phyloP scores from a whole-genome alignment of 164 flowering plant species.

The grape (Vitis vinifera) region DNA sequence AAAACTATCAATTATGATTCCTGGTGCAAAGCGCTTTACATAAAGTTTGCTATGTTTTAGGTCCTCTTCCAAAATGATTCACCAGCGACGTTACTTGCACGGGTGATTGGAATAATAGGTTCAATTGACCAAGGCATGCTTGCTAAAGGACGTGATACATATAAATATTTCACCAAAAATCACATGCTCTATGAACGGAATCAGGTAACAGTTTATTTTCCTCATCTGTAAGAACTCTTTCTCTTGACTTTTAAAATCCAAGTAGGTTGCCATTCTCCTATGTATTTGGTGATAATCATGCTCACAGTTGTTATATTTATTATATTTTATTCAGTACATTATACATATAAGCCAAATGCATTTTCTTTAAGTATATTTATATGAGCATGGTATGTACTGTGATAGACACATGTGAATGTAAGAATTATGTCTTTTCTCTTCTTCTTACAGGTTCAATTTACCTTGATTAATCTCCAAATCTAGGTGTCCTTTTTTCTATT shows the following conservation, averaged over 20 bases:
- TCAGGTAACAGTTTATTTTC: constrained; percentile 50
- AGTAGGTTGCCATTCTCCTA: neutral
- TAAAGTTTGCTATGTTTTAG: constrained; percentile 38
- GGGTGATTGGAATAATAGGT: constrained; percentile 94
- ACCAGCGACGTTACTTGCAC: constrained; percentile 90
- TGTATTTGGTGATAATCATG: neutral
- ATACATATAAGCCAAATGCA: too few relatives aligned
- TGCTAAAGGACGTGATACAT: constrained; percentile 89
- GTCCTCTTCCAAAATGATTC: constrained; percentile 99
- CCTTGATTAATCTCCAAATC: too few relatives aligned
- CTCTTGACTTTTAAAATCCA: neutral
- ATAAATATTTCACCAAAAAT: constrained; percentile 90
- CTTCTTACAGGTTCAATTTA: too few relatives aligned
- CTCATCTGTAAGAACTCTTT: neutral
- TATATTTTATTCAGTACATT: too few relatives aligned
- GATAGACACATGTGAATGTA: too few relatives aligned
- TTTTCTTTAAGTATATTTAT: too few relatives aligned
- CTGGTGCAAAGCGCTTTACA: neutral
- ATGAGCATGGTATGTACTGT: too few relatives aligned
- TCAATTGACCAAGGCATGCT: constrained; percentile 88
- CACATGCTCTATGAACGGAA: constrained; percentile 97
- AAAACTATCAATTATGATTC: neutral
- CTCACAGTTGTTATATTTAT: too few relatives aligned
- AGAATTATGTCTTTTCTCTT: too few relatives aligned
- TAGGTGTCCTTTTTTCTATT: too few relatives aligned